Evolutionary conservation across 768 basidiomycete genomes (phyloP).

Genomic region (Hortiboletus campestris): DNA sequence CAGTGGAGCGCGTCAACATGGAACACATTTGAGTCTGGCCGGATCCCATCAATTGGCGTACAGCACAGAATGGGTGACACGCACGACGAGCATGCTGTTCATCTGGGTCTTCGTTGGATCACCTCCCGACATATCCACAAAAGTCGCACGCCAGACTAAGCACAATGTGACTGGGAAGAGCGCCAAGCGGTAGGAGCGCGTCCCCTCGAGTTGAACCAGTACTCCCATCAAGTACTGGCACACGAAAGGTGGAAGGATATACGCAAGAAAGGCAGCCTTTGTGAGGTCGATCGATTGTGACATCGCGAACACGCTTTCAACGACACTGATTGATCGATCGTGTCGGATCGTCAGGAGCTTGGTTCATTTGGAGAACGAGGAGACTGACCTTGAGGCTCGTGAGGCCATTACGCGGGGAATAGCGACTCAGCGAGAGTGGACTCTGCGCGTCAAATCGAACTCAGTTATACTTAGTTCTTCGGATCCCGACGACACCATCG

Average conservation of each 20-base stretch:
- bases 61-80: neutral
- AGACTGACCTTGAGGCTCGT: slow-evolving; percentile 1
- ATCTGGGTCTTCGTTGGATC: slow-evolving; percentile 6
- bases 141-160: slow-evolving; percentile 40
- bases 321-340: neutral
- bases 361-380: neutral
- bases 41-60: neutral
- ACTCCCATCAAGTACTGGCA: slow-evolving; percentile 52
- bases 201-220: slow-evolving; percentile 50
- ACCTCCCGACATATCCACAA: slow-evolving; percentile 24
- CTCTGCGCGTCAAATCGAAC: neutral
- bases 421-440: neutral
- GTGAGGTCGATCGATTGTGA: slow-evolving; percentile 10
- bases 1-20: slow-evolving; percentile 12
- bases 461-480: neutral
- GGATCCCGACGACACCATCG: neutral
- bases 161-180: slow-evolving; percentile 48
- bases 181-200: slow-evolving; percentile 41
- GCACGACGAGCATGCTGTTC: slow-evolving; percentile 21
- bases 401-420: neutral
- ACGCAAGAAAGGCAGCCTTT: slow-evolving; percentile 27
- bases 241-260: slow-evolving; percentile 43
- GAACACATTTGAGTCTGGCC: slow-evolving; percentile 16
- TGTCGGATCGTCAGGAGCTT: neutral
- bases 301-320: slow-evolving; percentile 1